Conservation (phyloP, 2,329 filamentous ascomycete genomes). For the Colletotrichum navitas region DNA sequence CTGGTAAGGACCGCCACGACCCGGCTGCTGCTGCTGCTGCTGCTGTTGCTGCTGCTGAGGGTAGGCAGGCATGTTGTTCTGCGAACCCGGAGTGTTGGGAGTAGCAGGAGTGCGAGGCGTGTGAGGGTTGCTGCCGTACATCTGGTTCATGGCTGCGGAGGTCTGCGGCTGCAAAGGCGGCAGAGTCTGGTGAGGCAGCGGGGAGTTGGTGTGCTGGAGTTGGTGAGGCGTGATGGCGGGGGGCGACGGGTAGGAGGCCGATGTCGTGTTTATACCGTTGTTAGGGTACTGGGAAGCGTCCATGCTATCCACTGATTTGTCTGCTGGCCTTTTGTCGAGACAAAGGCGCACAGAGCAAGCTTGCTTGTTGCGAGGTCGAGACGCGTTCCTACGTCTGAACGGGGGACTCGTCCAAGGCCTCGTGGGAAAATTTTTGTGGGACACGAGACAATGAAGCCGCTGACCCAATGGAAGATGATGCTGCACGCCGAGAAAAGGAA, state of each 20-base stretch:
- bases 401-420: conserved; percentile 38
- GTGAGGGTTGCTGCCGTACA: conserved; percentile 71
- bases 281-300: conserved; percentile 67
- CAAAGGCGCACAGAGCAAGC: conserved; percentile 40
- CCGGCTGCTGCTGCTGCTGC: conserved; percentile 55
- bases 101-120: conserved; percentile 74
- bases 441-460: conserved; percentile 38
- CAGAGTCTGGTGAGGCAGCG: conserved; percentile 66
- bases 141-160: conserved; percentile 61
- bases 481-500: conserved; percentile 15
- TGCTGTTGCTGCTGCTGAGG: conserved; percentile 55
- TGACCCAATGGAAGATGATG: conserved; percentile 30
- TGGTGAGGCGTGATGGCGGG: conserved; percentile 66
- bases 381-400: conserved; percentile 41
- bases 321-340: conserved; percentile 41
- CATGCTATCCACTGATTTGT: conserved; percentile 56
- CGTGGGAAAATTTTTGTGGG: conserved; percentile 39
- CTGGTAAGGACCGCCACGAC: conserved; percentile 64
- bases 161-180: conserved; percentile 66
- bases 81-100: conserved; percentile 70
- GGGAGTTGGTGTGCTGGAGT: conserved; percentile 59
- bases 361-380: conserved; percentile 36
- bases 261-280: conserved; percentile 68
- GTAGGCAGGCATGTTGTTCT: conserved; percentile 66
- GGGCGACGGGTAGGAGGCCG: conserved; percentile 64